Conservation (phyloP, 75 land plant species). For the Cunninghamia lanceolata region DNA sequence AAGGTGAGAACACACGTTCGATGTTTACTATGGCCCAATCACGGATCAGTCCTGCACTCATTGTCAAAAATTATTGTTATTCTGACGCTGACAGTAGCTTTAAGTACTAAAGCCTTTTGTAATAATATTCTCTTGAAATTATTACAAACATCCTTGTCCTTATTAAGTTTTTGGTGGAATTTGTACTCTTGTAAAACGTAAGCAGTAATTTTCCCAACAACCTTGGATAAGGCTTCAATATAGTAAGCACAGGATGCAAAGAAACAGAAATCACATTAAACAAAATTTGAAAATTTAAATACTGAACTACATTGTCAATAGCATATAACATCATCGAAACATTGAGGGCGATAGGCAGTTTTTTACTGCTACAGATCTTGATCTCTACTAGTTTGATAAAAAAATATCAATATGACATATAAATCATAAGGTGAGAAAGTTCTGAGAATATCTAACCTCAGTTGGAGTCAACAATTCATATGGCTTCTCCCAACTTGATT, state of each 20-base stretch:
- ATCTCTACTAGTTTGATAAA: neutral
- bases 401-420: neutral
- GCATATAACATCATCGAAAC: constrained; percentile 12
- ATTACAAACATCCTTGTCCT: too few species aligned
- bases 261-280: constrained; percentile 45
- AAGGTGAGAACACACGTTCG: too few species aligned
- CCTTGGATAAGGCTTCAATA: constrained; percentile 51
- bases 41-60: too few species aligned
- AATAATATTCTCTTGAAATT: too few species aligned
- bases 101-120: too few species aligned
- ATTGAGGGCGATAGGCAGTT: neutral
- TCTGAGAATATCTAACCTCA: constrained; percentile 63
- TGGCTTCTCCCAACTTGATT: constrained; percentile 97
- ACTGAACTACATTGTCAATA: constrained; percentile 14
- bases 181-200: too few species aligned
- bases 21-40: too few species aligned
- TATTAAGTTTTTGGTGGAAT: too few species aligned
- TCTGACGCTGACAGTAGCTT: too few species aligned
- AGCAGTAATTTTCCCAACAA: constrained; percentile 28
- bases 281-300: neutral
- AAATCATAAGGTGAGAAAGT: neutral
- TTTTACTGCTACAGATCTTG: neutral
- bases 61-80: too few species aligned
- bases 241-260: constrained; percentile 58
- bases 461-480: constrained; percentile 82